phyloP scores from a whole-genome alignment of 2,329 filamentous ascomycete species.

The Cadophora sp. region DNA sequence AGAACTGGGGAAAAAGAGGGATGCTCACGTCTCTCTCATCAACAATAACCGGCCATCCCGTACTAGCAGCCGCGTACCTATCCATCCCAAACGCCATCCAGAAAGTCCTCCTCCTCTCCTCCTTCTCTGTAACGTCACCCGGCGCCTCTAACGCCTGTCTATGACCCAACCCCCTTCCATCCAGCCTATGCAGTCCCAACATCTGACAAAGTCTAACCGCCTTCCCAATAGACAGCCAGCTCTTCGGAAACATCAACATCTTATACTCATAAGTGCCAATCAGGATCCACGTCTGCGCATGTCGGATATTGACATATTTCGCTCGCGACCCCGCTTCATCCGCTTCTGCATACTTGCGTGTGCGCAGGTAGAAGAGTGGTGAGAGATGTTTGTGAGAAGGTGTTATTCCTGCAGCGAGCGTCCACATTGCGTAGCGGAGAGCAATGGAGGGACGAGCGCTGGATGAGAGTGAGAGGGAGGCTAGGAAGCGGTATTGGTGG shows the following conservation, averaged over 20 bases:
- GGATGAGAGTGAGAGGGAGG: slow-evolving; percentile 85
- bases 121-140: slow-evolving; percentile 88
- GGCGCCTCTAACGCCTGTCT: slow-evolving; percentile 86
- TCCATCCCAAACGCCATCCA: slow-evolving; percentile 92
- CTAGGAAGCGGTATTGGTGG: slow-evolving; percentile 82
- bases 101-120: slow-evolving; percentile 87
- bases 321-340: slow-evolving; percentile 89
- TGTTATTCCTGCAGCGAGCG: slow-evolving; percentile 79
- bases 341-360: slow-evolving; percentile 85
- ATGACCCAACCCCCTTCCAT: slow-evolving; percentile 81
- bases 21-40: slow-evolving; percentile 75
- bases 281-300: slow-evolving; percentile 83
- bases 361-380: slow-evolving; percentile 84
- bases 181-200: slow-evolving; percentile 87
- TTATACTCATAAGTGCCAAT: slow-evolving; percentile 89
- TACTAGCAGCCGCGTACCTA: slow-evolving; percentile 90
- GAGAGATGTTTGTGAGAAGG: slow-evolving; percentile 81
- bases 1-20: too few relatives aligned
- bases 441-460: slow-evolving; percentile 83
- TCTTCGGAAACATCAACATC: slow-evolving; percentile 92
- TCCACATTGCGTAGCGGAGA: slow-evolving; percentile 92
- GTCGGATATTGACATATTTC: slow-evolving; percentile 79
- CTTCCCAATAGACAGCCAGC: slow-evolving; percentile 90
- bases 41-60: slow-evolving; percentile 91
- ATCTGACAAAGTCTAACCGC: slow-evolving; percentile 81